Conservation (phyloP, 495 filamentous ascomycete genomes). For the Rostrohypoxylon terebratum region DNA sequence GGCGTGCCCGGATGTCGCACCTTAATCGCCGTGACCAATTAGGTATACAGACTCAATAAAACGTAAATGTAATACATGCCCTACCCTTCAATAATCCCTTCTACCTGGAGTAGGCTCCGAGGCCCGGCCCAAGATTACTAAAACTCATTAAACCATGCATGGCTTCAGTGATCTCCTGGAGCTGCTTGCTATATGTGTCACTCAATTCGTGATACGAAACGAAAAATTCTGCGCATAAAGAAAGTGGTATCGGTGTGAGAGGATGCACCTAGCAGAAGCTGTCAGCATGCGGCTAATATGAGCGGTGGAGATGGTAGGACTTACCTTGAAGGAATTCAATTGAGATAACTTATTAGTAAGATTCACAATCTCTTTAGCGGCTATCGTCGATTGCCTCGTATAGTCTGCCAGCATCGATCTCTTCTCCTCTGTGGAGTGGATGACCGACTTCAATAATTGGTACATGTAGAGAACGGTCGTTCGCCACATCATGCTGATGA, state of each 20-base stretch:
- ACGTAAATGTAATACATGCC: slow-evolving; percentile 16
- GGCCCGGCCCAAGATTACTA: slow-evolving; percentile 41
- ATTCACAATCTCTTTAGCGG: slow-evolving; percentile 58
- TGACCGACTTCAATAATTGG: slow-evolving; percentile 47
- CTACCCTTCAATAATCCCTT: not conserved
- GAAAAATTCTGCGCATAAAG: slow-evolving; percentile 40
- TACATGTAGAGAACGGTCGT: slow-evolving; percentile 59
- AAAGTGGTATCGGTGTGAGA: slow-evolving; percentile 42
- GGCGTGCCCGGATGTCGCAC: not conserved
- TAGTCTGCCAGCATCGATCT: slow-evolving; percentile 47
- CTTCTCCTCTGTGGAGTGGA: slow-evolving; percentile 40
- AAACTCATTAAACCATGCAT: slow-evolving; percentile 46
- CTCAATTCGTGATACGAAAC: slow-evolving; percentile 39
- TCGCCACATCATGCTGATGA: slow-evolving; percentile 59
- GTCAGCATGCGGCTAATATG: slow-evolving; percentile 13
- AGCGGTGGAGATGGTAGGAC: slow-evolving; percentile 9
- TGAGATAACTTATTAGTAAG: slow-evolving; percentile 57
- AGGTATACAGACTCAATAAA: slow-evolving; percentile 14
- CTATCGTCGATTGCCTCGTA: slow-evolving; percentile 51
- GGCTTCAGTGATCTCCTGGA: slow-evolving; percentile 41
- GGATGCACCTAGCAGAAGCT: slow-evolving; percentile 35
- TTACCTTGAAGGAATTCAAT: slow-evolving; percentile 60
- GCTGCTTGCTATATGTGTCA: slow-evolving; percentile 40
- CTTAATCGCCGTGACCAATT: not conserved
- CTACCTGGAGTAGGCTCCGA: slow-evolving; percentile 34